These are phyloP conservation scores for Aspergillus viridinutans DNA, from an alignment of 2,329 filamentous ascomycete species.

Conservation along the genomic window DNA sequence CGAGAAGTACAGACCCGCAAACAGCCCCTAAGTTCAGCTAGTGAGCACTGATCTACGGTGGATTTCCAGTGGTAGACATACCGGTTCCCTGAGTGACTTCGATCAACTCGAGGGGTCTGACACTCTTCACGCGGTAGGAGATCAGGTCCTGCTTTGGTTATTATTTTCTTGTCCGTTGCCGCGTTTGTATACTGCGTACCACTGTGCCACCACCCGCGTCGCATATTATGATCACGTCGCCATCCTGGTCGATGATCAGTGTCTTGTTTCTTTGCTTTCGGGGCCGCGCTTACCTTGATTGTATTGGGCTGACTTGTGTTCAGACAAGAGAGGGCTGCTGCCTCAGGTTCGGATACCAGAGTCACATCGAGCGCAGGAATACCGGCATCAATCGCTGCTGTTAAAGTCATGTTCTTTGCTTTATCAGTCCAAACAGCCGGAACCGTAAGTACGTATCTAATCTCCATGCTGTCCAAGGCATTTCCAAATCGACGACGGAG, in stretches of 20 bases:
- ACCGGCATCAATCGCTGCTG: slow-evolving; percentile 15
- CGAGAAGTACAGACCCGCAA: slow-evolving; percentile 30
- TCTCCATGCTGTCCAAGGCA: slow-evolving; percentile 14
- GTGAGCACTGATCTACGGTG: neutral
- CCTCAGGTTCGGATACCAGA: slow-evolving; percentile 26
- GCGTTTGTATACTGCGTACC: slow-evolving; percentile 7
- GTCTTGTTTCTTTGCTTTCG: neutral
- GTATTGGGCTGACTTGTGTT: slow-evolving; percentile 21
- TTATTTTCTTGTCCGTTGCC: neutral
- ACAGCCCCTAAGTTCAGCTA: slow-evolving; percentile 17
- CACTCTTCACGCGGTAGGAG: slow-evolving; percentile 23
- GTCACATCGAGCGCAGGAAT: slow-evolving; percentile 8
- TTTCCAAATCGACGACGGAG: slow-evolving; percentile 9
- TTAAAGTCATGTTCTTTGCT: slow-evolving; percentile 26
- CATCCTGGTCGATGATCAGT: slow-evolving; percentile 10
- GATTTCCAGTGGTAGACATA: neutral
- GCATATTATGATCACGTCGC: slow-evolving; percentile 32
- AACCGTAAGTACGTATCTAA: slow-evolving; percentile 26
- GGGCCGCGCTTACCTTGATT: slow-evolving; percentile 14
- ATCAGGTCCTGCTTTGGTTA: slow-evolving; percentile 26
- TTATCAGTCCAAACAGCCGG: slow-evolving; percentile 35
- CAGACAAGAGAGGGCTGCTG: slow-evolving; percentile 32
- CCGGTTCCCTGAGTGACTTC: slow-evolving; percentile 27
- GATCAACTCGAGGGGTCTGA: slow-evolving; percentile 20
- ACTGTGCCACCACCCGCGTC: slow-evolving; percentile 40